A percentile compares a stretch with the other conserved stretches of the same genome.
Conservation (phyloP, 2,329 filamentous ascomycete species). For the Penicillium sp. region DNA sequence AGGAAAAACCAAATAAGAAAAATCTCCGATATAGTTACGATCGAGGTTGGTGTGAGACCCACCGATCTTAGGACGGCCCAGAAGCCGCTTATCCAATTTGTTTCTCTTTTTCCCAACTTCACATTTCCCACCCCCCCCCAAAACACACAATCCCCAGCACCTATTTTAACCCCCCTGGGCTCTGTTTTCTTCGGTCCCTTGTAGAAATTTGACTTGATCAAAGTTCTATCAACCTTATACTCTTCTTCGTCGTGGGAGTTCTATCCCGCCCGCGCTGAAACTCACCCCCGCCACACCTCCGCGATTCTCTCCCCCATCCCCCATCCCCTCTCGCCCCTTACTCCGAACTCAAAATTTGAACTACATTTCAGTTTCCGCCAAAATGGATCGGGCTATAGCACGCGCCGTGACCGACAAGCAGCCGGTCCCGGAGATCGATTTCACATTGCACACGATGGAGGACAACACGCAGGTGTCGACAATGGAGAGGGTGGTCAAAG, state of each 20-base stretch:
- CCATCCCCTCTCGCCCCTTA: slow-evolving; percentile 3
- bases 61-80: slow-evolving; percentile 13
- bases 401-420: slow-evolving; percentile 93
- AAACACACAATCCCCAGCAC: slow-evolving; percentile 16
- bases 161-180: neutral
- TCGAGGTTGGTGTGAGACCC: slow-evolving; percentile 11
- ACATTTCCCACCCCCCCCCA: slow-evolving; percentile 11
- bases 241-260: slow-evolving; percentile 11
- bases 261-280: slow-evolving; percentile 13
- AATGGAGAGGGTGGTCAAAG: slow-evolving; percentile 95
- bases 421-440: slow-evolving; percentile 96
- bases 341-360: slow-evolving; percentile 5
- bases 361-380: slow-evolving; percentile 18
- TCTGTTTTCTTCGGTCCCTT: neutral
- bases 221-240: slow-evolving; percentile 4
- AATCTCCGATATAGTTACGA: neutral
- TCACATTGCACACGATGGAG: slow-evolving; percentile 97
- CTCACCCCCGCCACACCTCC: slow-evolving; percentile 18
- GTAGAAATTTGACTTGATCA: neutral
- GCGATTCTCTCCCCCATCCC: slow-evolving; percentile 5
- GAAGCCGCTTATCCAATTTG: slow-evolving; percentile 25
- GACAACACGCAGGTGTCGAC: slow-evolving; percentile 95
- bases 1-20: neutral
- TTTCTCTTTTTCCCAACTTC: slow-evolving; percentile 28
- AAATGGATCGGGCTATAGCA: slow-evolving; percentile 59